Percentiles rank a stretch among this genome's conserved stretches.
phyloP scores from a whole-genome alignment of 2,329 filamentous ascomycete species.

The Exserohilum turcica region DNA sequence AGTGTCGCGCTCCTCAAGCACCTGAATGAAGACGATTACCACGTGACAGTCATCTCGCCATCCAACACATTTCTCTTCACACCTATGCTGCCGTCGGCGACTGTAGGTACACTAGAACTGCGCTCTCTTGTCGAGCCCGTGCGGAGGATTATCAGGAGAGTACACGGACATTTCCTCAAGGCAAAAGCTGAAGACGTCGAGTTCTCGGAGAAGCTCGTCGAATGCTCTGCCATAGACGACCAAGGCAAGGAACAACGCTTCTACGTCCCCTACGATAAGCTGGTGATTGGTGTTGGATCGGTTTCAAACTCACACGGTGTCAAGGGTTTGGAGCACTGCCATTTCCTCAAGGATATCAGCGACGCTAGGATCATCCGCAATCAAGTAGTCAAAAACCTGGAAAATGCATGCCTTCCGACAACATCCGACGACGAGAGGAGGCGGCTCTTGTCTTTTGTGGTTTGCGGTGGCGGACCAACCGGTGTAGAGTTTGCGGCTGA shows the following conservation, averaged over 20 bases:
- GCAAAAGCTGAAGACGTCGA: slow-evolving; percentile 87
- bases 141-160: slow-evolving; percentile 75
- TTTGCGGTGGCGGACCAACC: slow-evolving; percentile 92
- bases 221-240: slow-evolving; percentile 75
- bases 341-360: slow-evolving; percentile 93
- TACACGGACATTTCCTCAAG: slow-evolving; percentile 88
- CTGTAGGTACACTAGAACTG: slow-evolving; percentile 91
- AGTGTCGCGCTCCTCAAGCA: slow-evolving; percentile 90
- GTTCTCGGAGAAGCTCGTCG: slow-evolving; percentile 88
- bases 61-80: slow-evolving; percentile 98
- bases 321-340: slow-evolving; percentile 88
- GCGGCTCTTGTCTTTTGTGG: slow-evolving; percentile 89
- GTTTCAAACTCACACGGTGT: slow-evolving; percentile 95
- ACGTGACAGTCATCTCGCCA: slow-evolving; percentile 92
- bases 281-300: slow-evolving; percentile 90
- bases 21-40: slow-evolving; percentile 87
- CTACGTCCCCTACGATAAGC: slow-evolving; percentile 96
- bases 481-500: slow-evolving; percentile 98
- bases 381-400: slow-evolving; percentile 84
- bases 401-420: slow-evolving; percentile 89
- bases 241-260: slow-evolving; percentile 77
- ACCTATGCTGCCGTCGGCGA: slow-evolving; percentile 95
- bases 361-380: slow-evolving; percentile 91
- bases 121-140: slow-evolving; percentile 92
- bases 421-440: slow-evolving; percentile 85